Percentiles rank a stretch among this genome's conserved stretches.
Conservation (phyloP, 192 early-diverging fungal species). For the Helicostylum pulchrum region DNA sequence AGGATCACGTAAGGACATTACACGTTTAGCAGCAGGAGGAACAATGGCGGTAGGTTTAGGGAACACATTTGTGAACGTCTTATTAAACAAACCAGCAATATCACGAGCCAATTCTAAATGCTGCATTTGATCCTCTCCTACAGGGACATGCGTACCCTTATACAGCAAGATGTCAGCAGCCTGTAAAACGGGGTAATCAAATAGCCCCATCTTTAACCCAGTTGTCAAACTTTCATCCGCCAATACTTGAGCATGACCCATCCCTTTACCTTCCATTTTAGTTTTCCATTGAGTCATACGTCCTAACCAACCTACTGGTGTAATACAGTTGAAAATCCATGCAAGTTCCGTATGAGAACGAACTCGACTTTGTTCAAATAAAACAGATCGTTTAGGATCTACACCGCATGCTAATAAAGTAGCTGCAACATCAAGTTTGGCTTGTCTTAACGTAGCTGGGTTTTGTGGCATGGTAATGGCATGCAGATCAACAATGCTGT, state of each 20-base stretch:
- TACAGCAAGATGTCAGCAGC: conserved; percentile 92
- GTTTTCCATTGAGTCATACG: conserved; percentile 97
- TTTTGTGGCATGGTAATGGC: conserved; percentile 78
- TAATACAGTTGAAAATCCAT: conserved; percentile 86
- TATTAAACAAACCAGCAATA: conserved; percentile 75
- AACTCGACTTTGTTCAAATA: conserved; percentile 87
- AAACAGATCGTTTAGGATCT: conserved; percentile 60
- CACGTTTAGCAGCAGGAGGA: conserved; percentile 62
- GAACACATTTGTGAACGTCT: conserved; percentile 60
- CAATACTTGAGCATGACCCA: conserved; percentile 36
- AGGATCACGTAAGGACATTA: conserved; percentile 84
- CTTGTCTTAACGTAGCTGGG: conserved; percentile 57
- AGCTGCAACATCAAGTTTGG: conserved; percentile 71
- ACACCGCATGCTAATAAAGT: conserved; percentile 83
- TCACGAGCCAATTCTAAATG: conserved; percentile 88
- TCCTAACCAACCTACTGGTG: conserved; percentile 83
- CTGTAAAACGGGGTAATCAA: conserved; percentile 89
- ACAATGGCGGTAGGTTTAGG: conserved; percentile 63
- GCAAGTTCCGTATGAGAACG: conserved; percentile 73
- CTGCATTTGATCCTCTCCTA: conserved; percentile 92
- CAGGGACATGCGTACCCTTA: conserved; percentile 82
- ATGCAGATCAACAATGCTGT: conserved; percentile 88
- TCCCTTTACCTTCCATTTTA: conserved; percentile 33
- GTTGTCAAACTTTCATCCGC: conserved; percentile 41
- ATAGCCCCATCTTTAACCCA: conserved; percentile 69